These are phyloP conservation scores for Ampelocalamus luodianensis DNA, from an alignment of 176 grass and related monocot species.

Conservation along the genomic window DNA sequence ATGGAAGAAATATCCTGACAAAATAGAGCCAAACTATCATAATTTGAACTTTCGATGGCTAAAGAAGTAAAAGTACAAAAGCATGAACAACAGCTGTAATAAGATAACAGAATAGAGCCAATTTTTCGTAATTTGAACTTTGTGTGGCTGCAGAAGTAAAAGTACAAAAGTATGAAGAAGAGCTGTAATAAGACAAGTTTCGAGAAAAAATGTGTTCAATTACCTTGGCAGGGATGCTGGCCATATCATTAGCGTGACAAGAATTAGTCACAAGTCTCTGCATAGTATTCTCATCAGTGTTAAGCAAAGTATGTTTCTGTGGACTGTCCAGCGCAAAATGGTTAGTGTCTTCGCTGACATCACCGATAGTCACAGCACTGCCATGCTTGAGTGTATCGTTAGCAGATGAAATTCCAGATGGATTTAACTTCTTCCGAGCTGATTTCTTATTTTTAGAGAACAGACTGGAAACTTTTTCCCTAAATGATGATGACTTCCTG, in stretches of 20 bases:
- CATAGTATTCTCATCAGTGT: slow-evolving; percentile 31
- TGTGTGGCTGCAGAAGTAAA: not conserved
- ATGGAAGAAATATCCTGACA: slow-evolving; percentile 57
- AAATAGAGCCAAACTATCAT: slow-evolving; percentile 31
- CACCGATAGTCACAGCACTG: slow-evolving; percentile 11
- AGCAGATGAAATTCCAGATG: slow-evolving; percentile 8
- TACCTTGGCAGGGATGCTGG: slow-evolving; percentile 64
- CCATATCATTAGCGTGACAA: slow-evolving; percentile 35
- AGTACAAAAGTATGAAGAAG: not conserved
- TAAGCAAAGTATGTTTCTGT: slow-evolving; percentile 13
- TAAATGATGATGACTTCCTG: slow-evolving; percentile 69
- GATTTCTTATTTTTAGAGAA: slow-evolving; percentile 83
- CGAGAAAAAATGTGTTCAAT: not conserved
- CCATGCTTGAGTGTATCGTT: slow-evolving; percentile 36
- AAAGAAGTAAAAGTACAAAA: not conserved
- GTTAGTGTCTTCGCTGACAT: slow-evolving; percentile 31
- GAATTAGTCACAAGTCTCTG: slow-evolving; percentile 42
- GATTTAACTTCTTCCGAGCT: slow-evolving; percentile 36
- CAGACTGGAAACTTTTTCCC: slow-evolving; percentile 75
- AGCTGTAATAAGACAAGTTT: not conserved
- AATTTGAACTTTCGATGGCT: slow-evolving; percentile 17
- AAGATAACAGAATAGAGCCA: not conserved
- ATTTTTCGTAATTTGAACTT: slow-evolving; percentile 10
- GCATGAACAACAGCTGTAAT: not conserved
- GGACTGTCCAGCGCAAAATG: slow-evolving; percentile 31